phyloP scores from a whole-genome alignment of 768 basidiomycete species.

The Amanita pseudoporphyria region DNA sequence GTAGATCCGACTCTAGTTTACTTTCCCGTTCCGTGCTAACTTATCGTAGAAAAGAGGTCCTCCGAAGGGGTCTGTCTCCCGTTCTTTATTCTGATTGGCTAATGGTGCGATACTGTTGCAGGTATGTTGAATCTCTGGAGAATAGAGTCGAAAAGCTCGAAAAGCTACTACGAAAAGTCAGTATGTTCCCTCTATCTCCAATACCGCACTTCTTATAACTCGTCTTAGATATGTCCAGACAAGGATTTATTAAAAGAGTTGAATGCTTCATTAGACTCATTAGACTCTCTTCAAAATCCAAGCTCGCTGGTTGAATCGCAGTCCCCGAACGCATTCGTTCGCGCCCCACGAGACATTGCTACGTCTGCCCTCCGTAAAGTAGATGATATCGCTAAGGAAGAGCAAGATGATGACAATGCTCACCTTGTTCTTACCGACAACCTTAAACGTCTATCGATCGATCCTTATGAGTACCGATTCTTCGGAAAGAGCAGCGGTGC shows the following conservation, averaged over 20 bases:
- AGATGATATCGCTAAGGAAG: constrained; percentile 14
- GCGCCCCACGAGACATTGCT: constrained; percentile 17
- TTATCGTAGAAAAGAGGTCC: constrained; percentile 45
- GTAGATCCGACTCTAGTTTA: too few species aligned
- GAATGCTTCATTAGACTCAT: constrained; percentile 21
- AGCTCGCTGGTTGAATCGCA: constrained; percentile 12
- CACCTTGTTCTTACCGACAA: constrained; percentile 26
- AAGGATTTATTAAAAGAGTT: constrained; percentile 52
- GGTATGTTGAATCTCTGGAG: constrained; percentile 56
- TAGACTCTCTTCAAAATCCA: constrained; percentile 16
- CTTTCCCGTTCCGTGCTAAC: constrained; percentile 11
- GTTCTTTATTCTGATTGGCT: neutral
- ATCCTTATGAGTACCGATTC: constrained; percentile 31
- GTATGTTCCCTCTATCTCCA: constrained; percentile 6
- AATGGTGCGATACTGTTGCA: constrained; percentile 10
- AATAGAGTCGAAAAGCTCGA: constrained; percentile 53
- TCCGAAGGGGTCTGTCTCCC: constrained; percentile 40
- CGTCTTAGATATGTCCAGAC: constrained; percentile 50
- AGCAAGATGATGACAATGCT: constrained; percentile 26
- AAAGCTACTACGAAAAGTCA: constrained; percentile 36
- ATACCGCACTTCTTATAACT: neutral
- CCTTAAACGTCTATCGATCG: constrained; percentile 23
- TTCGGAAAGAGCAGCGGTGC: constrained; percentile 49
- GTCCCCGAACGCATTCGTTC: neutral
- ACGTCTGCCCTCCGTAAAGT: constrained; percentile 25